A percentile compares a stretch with the other conserved stretches of the same genome.
These are phyloP conservation scores for Rhodotorula sp. DNA, from an alignment of 1,284 basidiomycete genomes.

Conservation along the genomic window DNA sequence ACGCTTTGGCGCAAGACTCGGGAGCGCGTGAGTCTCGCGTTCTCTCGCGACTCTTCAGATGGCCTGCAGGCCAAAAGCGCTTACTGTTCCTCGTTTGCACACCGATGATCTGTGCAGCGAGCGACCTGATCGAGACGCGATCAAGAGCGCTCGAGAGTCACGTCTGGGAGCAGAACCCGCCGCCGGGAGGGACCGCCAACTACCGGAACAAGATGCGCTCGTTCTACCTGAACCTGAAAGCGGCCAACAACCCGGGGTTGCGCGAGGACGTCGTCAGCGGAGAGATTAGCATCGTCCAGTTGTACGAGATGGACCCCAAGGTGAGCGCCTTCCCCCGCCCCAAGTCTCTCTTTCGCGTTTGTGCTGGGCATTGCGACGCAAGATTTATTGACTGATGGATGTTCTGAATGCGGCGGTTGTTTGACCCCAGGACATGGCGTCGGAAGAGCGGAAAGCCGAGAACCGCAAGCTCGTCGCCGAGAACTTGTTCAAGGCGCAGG, in stretches of 20 bases:
- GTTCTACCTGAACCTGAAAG: constrained; percentile 90
- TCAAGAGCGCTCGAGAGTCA: constrained; percentile 32
- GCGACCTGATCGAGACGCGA: constrained; percentile 30
- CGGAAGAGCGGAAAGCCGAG: constrained; percentile 80
- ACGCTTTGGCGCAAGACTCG: constrained; percentile 81
- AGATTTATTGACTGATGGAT: not conserved
- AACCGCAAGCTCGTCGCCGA: constrained; percentile 79
- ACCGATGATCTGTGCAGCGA: constrained; percentile 13
- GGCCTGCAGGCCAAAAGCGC: not conserved
- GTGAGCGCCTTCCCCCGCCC: no score
- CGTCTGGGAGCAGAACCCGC: constrained; percentile 32
- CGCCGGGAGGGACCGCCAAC: constrained; percentile 49
- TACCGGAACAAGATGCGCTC: constrained; percentile 84
- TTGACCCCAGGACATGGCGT: constrained; percentile 82
- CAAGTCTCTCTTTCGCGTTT: no score
- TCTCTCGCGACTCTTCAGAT: not conserved
- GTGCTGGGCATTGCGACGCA: not conserved
- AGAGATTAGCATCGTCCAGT: constrained; percentile 76
- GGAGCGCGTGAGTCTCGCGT: constrained; percentile 67
- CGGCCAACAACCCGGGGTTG: constrained; percentile 86
- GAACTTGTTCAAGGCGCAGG: constrained; percentile 89
- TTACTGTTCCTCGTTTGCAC: constrained; percentile 14
- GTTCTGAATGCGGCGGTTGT: not conserved
- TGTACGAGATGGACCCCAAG: constrained; percentile 38
- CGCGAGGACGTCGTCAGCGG: constrained; percentile 82